Conservation (phyloP, 2,329 filamentous ascomycete genomes). For the Fusarium sp. region DNA sequence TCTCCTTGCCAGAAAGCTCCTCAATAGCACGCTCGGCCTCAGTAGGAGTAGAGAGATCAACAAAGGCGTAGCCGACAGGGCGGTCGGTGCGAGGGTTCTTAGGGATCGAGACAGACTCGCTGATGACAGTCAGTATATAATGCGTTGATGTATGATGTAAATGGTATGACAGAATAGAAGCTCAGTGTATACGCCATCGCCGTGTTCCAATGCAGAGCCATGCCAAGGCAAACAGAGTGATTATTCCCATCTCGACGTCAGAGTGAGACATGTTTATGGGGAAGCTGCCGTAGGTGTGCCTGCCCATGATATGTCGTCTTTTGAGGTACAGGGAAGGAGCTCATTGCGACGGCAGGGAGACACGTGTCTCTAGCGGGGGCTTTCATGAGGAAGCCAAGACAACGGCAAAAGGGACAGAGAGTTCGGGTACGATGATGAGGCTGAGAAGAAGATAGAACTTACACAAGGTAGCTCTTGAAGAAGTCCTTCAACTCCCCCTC, state of each 20-base stretch:
- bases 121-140: constrained; percentile 56
- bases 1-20: constrained; percentile 96
- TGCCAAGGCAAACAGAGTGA: background rate
- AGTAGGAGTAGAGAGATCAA: constrained; percentile 92
- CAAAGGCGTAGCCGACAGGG: constrained; percentile 98
- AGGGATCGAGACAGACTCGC: constrained; percentile 98
- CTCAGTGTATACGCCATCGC: background rate
- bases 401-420: background rate
- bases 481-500: constrained; percentile 99
- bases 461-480: constrained; percentile 99
- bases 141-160: background rate
- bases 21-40: constrained; percentile 96
- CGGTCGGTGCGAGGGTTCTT: constrained; percentile 99
- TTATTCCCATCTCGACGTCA: background rate
- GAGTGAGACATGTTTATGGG: constrained; percentile 4
- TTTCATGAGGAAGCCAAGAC: background rate
- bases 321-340: constrained; percentile 18
- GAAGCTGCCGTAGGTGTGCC: constrained; percentile 15
- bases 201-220: background rate
- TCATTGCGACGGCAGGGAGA: constrained; percentile 29
- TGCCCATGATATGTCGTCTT: constrained; percentile 21
- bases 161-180: background rate
- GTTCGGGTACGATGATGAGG: background rate
- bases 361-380: constrained; percentile 43
- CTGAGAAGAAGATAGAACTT: constrained; percentile 60